These are phyloP conservation scores for Petunia hybrid DNA, from an alignment of 305 asterid species.

Conservation along the genomic window DNA sequence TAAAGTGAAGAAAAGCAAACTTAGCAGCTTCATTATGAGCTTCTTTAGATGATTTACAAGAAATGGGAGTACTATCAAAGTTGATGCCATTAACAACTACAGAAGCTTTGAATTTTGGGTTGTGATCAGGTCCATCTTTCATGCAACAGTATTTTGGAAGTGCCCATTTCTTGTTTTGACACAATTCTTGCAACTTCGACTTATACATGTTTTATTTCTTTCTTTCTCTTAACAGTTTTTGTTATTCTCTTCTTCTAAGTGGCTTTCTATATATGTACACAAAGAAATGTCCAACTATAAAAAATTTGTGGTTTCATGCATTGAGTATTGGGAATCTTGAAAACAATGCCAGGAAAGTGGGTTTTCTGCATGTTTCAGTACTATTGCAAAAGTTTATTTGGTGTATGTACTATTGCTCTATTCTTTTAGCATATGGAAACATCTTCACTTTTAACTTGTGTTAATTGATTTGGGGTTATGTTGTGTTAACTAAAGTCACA, in stretches of 20 bases:
- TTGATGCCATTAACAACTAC: conserved; percentile 51
- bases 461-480: neutral
- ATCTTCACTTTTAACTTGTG: conserved; percentile 3
- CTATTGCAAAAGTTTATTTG: neutral
- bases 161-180: conserved; percentile 53
- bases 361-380: conserved; percentile 16
- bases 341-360: no score
- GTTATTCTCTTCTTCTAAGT: neutral
- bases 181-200: conserved; percentile 60
- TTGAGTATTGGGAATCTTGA: conserved; percentile 9
- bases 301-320: conserved; percentile 25
- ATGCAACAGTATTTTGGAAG: conserved; percentile 51
- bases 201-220: conserved; percentile 49
- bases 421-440: neutral
- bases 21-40: conserved; percentile 58
- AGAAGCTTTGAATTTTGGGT: conserved; percentile 61
- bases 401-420: conserved; percentile 6
- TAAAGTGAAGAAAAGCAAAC: conserved; percentile 53
- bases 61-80: conserved; percentile 43
- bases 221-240: neutral
- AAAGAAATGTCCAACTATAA: neutral
- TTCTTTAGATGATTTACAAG: conserved; percentile 52
- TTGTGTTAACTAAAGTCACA: no score
- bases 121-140: conserved; percentile 57
- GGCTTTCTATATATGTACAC: neutral